Evolutionary conservation across 805 yeast species (phyloP).

Genomic region (Yamadazyma scolyti): DNA sequence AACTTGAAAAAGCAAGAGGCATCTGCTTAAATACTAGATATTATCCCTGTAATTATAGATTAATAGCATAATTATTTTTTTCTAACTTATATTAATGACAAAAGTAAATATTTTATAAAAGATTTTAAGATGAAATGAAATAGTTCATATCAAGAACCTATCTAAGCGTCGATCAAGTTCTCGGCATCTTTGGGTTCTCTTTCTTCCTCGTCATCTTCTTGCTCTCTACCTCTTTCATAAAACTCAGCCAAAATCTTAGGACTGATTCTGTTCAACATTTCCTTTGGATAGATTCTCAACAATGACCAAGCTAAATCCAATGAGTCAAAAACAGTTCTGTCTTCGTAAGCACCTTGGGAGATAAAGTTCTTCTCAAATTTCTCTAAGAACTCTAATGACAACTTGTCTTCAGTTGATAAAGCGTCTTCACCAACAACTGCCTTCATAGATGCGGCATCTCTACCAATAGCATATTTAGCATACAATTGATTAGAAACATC

Average conservation of each 20-base stretch:
- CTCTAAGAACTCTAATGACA: constrained; percentile 95
- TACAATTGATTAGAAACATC: constrained; percentile 98
- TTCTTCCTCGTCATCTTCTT: constrained; percentile 51
- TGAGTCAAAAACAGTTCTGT: constrained; percentile 91
- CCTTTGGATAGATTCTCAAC: constrained; percentile 98
- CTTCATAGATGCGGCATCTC: constrained; percentile 99
- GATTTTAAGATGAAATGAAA: constrained; percentile 1
- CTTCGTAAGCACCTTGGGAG: constrained; percentile 94
- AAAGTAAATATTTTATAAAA: no score
- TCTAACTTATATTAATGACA: background rate
- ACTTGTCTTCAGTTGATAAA: constrained; percentile 92
- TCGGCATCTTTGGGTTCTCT: constrained; percentile 30
- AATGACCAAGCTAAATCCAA: constrained; percentile 98
- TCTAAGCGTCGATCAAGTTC: constrained; percentile 41
- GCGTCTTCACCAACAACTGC: constrained; percentile 99
- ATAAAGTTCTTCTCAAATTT: constrained; percentile 96
- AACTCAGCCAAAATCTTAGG: constrained; percentile 95
- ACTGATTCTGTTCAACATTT: constrained; percentile 95
- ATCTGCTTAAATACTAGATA: background rate
- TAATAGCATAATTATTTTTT: background rate
- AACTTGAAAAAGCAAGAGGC: constrained; percentile 24
- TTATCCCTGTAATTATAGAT: background rate
- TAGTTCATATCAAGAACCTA: background rate
- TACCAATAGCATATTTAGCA: constrained; percentile 99
- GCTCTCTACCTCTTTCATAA: constrained; percentile 83